Evolutionary conservation across 148 eudicot species (phyloP), one percentile per base, ranked within the genome.

Genomic region (Nyssa sinensis): DNA sequence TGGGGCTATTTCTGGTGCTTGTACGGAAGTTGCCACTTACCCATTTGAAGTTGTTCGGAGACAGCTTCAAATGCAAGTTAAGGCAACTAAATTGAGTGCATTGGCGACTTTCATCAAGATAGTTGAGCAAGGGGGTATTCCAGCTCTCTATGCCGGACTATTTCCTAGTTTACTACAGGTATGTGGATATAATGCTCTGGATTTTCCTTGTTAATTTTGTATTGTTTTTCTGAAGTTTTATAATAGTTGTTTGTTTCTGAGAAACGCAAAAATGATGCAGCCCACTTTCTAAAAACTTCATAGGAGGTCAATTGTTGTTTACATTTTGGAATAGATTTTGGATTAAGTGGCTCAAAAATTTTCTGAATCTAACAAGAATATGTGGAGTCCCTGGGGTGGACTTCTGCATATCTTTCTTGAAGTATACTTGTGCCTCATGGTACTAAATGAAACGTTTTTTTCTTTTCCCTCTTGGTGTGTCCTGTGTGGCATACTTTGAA

Each of bases 1-100:
- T 65, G 93, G 93, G 53, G 93, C 90, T 70, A 84, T 89, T 78
- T 72, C 93, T 83, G 93, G 93, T 71, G 93, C 93, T 61, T 89
- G 89, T 79, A 87, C 93, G 2, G 93, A 89, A 82, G 90, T 73
- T 72, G 86, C 85, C 65, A 89, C 93, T 31, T 89, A 89, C 59
- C 90, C 93, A n/a, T 85, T 85, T 74, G 93, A 85, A 76, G 93
- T 87, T 70, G 76, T 89, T 31, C 86, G 90, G 81, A 83, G 90
- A 70, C 83, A 70, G 80, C 90, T 89, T 71, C 93, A 89, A 71
- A 80, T 87, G 75, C 93, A 89, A 85, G 83, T 72, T 76, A 73
- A 62, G 44, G 76, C 74, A 66, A 65, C 82, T 72, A 85, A 75
- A 82, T 70, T 87, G 76, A 87, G 85, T 81, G 79, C 93, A 16